phyloP scores from a whole-genome alignment of 169 alveolate species.

The Babesia sp. region DNA sequence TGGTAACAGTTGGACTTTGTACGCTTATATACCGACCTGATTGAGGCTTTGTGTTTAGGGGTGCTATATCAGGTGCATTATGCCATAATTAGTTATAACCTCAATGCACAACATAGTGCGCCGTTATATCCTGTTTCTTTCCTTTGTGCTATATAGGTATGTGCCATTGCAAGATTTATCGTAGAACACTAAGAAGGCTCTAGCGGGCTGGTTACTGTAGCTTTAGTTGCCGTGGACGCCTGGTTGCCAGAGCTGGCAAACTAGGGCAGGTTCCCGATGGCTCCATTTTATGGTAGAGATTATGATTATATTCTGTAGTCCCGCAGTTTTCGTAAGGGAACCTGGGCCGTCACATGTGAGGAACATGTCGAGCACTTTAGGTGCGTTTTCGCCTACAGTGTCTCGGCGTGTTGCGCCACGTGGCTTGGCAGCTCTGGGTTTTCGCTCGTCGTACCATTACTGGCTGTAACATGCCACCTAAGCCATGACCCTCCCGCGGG shows the following conservation, averaged over 20 bases:
- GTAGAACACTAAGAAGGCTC: slow-evolving; percentile 8
- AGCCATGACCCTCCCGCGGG: too few relatives aligned
- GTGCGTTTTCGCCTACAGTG: background rate
- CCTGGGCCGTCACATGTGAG: background rate
- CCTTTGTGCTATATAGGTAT: background rate
- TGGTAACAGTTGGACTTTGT: background rate
- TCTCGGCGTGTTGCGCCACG: background rate
- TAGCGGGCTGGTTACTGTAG: slow-evolving; percentile 2
- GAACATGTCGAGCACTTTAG: background rate
- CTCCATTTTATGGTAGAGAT: background rate
- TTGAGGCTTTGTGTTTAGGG: slow-evolving; percentile 8
- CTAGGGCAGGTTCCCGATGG: background rate
- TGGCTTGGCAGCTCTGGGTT: background rate
- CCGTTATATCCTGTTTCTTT: background rate
- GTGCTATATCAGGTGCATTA: background rate
- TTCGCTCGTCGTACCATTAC: too few relatives aligned
- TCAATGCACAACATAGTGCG: background rate
- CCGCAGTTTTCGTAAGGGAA: background rate
- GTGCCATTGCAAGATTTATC: background rate
- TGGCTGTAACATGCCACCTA: too few relatives aligned
- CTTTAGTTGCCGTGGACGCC: too few relatives aligned
- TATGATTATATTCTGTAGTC: background rate
- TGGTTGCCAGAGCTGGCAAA: too few relatives aligned
- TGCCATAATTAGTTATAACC: background rate
- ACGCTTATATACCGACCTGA: background rate